A percentile compares a stretch with the other conserved stretches of the same genome.
Evolutionary conservation across 306 rosid genomes (phyloP).

Genomic region (Leucaena leucocephala): DNA sequence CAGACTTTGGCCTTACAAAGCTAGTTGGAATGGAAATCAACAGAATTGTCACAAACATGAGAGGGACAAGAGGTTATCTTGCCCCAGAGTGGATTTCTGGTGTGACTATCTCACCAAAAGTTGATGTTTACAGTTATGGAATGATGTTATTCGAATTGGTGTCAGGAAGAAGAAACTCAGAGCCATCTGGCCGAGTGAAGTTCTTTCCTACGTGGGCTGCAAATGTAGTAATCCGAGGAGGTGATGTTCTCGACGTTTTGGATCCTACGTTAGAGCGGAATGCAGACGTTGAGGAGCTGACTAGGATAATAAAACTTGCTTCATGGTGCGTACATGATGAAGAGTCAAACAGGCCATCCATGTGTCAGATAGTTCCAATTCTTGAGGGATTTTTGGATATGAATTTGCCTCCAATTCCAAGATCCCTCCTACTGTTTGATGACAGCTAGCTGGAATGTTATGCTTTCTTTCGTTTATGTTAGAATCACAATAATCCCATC

Average conservation of each 20-base stretch:
- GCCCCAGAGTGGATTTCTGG: constrained; percentile 5
- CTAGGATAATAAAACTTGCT: neutral
- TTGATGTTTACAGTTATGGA: constrained; percentile 3
- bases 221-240: neutral
- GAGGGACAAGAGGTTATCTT: constrained; percentile 4
- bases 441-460: too few relatives aligned
- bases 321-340: too few relatives aligned
- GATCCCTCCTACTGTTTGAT: neutral
- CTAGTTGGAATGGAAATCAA: neutral
- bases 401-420: neutral
- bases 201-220: neutral
- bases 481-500: too few relatives aligned
- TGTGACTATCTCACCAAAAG: neutral
- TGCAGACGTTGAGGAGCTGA: neutral
- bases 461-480: too few relatives aligned
- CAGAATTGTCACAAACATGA: neutral
- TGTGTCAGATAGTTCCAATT: neutral
- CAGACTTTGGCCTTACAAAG: neutral
- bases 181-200: neutral
- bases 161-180: neutral
- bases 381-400: neutral
- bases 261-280: neutral
- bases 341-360: neutral
- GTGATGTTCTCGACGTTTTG: neutral
- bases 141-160: neutral